phyloP scores from a whole-genome alignment of 495 filamentous ascomycete species.

The Evernia prunastri region DNA sequence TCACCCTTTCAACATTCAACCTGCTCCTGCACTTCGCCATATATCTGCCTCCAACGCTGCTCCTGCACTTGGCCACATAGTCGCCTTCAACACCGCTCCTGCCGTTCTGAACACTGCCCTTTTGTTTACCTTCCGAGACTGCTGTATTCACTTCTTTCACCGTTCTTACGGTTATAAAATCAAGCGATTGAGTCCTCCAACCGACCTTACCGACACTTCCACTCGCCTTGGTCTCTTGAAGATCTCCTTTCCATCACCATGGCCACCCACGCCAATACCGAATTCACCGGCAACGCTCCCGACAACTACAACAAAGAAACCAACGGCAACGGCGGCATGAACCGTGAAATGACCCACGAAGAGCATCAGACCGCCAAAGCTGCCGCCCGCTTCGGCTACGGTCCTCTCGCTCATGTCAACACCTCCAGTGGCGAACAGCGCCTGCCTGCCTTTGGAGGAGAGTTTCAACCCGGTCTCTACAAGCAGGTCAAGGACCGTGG shows the following conservation, averaged over 20 bases:
- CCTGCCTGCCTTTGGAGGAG: conserved; percentile 85
- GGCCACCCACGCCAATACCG: conserved; percentile 19
- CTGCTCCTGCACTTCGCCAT: neutral
- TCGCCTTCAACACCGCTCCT: neutral
- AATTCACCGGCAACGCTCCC: conserved; percentile 21
- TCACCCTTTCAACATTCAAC: neutral
- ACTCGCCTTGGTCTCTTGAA: conserved; percentile 6
- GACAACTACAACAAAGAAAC: conserved; percentile 17
- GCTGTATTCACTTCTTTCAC: neutral
- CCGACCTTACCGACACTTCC: neutral
- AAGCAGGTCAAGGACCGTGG: conserved; percentile 67
- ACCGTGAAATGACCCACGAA: conserved; percentile 38
- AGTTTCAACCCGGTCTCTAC: conserved; percentile 93
- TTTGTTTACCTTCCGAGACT: neutral
- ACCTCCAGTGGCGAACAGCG: conserved; percentile 53
- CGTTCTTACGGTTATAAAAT: neutral
- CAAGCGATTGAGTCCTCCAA: neutral
- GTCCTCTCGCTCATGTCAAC: conserved; percentile 66
- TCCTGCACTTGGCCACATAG: neutral
- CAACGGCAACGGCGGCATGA: conserved; percentile 11
- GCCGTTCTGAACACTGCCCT: neutral
- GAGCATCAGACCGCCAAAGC: conserved; percentile 42
- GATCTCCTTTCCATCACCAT: conserved; percentile 8
- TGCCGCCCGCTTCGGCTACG: conserved; percentile 49
- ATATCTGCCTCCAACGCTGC: neutral